Conservation (phyloP, 148 eudicot genomes). For the Chenopodium berlandieri region DNA sequence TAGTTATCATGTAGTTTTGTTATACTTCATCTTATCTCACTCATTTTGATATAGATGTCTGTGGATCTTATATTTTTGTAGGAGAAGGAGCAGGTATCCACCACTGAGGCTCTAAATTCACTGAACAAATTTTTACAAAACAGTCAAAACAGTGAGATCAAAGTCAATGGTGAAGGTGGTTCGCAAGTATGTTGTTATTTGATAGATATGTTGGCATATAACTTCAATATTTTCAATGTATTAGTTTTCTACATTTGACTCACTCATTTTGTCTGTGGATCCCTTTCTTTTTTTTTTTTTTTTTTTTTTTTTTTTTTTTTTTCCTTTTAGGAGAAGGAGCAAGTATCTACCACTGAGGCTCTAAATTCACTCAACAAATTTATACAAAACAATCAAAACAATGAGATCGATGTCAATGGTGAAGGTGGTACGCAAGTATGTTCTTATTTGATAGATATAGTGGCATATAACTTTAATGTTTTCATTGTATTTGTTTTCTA, state of each 20-base stretch:
- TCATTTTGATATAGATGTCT: slow-evolving; percentile 14
- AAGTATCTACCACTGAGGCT: slow-evolving; percentile 24
- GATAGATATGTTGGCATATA: background rate
- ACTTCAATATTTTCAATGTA: background rate
- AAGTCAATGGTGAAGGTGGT: slow-evolving; percentile 35
- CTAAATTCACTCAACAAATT: slow-evolving; percentile 33
- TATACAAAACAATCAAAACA: slow-evolving; percentile 28
- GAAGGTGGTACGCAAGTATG: slow-evolving; percentile 54
- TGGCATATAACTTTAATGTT: background rate
- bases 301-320: background rate
- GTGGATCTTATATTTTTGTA: slow-evolving; percentile 19
- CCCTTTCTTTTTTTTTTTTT: background rate
- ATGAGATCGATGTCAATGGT: slow-evolving; percentile 31
- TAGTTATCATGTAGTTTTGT: background rate
- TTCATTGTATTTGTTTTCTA: background rate
- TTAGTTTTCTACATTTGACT: background rate
- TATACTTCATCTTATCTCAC: background rate
- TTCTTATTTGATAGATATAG: background rate
- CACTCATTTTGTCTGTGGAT: slow-evolving; percentile 12
- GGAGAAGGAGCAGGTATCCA: slow-evolving; percentile 37
- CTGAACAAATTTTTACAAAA: slow-evolving; percentile 26
- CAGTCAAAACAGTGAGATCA: slow-evolving; percentile 33
- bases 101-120: slow-evolving; percentile 34
- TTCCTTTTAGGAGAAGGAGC: slow-evolving; percentile 36
- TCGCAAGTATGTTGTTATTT: slow-evolving; percentile 43